Evolutionary conservation across 140 eudicot genomes (phyloP).

Genomic region (Senecio squalidus): DNA sequence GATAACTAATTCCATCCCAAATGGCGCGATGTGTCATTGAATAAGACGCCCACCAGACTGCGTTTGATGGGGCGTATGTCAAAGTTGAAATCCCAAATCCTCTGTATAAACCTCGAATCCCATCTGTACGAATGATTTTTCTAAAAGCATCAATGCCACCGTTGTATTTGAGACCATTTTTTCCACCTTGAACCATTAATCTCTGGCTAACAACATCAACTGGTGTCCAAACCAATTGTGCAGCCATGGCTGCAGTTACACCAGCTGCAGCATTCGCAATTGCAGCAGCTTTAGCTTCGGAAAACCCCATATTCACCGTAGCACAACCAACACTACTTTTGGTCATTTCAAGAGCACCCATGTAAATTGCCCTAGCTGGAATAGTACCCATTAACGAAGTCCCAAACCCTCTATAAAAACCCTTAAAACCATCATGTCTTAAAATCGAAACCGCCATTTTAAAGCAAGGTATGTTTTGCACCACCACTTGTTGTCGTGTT

Average conservation of each 20-base stretch:
- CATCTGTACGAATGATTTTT: constrained; percentile 38
- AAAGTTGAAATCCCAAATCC: constrained; percentile 54
- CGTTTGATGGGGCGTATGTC: constrained; percentile 57
- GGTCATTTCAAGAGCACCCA: constrained; percentile 60
- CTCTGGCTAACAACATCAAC: constrained; percentile 61
- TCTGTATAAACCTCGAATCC: constrained; percentile 43
- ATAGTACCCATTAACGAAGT: constrained; percentile 57
- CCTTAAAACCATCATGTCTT: constrained; percentile 37
- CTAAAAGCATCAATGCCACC: constrained; percentile 51
- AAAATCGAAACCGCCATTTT: constrained; percentile 32
- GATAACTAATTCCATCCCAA: constrained; percentile 34
- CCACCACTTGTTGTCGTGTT: constrained; percentile 49
- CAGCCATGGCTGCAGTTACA: constrained; percentile 49
- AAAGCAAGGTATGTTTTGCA: constrained; percentile 30
- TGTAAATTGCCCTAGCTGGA: constrained; percentile 54
- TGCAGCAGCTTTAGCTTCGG: constrained; percentile 37
- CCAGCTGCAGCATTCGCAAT: constrained; percentile 56
- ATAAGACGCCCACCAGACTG: constrained; percentile 58
- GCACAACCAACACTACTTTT: constrained; percentile 45
- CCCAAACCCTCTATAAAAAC: constrained; percentile 57
- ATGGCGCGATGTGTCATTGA: constrained; percentile 36
- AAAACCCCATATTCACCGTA: constrained; percentile 35
- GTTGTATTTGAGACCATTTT: constrained; percentile 15
- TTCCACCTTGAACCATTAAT: constrained; percentile 42
- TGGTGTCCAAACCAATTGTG: constrained; percentile 66